Conservation (phyloP, 345 rosid genomes). For the Syzygium grande region DNA sequence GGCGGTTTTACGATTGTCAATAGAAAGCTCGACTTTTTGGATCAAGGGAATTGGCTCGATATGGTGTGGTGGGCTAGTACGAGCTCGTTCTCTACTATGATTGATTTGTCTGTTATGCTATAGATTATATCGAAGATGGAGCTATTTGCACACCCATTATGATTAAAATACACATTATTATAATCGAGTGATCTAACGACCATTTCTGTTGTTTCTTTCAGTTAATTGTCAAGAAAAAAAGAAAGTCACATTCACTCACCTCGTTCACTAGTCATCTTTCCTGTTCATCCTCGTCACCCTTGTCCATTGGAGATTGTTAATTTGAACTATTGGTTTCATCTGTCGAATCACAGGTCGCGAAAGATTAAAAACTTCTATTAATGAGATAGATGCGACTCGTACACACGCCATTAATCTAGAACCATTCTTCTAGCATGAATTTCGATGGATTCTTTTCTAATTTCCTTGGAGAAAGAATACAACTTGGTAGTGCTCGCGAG, state of each 20-base stretch:
- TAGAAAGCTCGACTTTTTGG: not conserved
- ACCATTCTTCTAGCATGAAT: not conserved
- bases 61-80: not conserved
- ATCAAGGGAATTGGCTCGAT: not conserved
- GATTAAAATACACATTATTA: not conserved
- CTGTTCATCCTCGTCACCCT: not conserved
- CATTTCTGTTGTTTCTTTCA: not conserved
- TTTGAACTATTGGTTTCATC: not conserved
- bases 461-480: rapidly evolving
- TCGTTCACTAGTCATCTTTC: not conserved
- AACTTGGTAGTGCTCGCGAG: not conserved
- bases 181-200: not conserved
- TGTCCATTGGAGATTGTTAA: not conserved
- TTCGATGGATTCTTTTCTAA: not conserved
- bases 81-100: not conserved
- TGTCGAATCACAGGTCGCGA: not conserved
- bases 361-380: not conserved
- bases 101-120: not conserved
- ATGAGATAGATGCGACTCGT: rapidly evolving
- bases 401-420: not conserved
- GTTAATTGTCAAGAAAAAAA: not conserved
- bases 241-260: not conserved
- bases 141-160: not conserved
- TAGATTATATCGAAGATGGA: not conserved
- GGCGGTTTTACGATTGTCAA: not conserved